Evolutionary conservation across 2,329 filamentous ascomycete genomes (phyloP), one percentile per base, ranked within the genome.

Genomic region (Penicillium sp.): DNA sequence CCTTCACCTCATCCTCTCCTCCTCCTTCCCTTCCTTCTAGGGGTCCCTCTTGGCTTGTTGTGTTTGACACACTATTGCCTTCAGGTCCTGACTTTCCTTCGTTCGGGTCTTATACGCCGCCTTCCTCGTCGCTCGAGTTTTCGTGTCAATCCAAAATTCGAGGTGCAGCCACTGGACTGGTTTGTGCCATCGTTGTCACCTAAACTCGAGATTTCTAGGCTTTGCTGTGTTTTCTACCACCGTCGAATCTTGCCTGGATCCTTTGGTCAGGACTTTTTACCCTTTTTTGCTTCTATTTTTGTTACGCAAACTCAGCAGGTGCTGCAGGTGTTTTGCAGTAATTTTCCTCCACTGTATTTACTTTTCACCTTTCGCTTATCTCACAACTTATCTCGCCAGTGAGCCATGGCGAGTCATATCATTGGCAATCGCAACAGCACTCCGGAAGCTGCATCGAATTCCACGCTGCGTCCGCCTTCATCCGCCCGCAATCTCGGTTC

Each of bases 361-460:
- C 61, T 63, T 57, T 61, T 57, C 54, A 44, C 55, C 49, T 47
- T 50, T 56, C 46, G 42, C 42, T 44, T 40, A 42, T 37, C 44
- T 43, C 40, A 18, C 37, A 41, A 46, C 42, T 44, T 40, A 42
- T 36, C 44, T 43, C 40, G 22, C 37, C 42, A 37, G 52, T 56
- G 51, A 52, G 50, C 48, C 51, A 74, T 86, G 70, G 82, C 83
- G 61, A 84, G 77, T 64, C 80, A 82, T 66, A 74, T 81, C 56
- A 80, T 84, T 68, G 82, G 82, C 59, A 97, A 97, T 74, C 86
- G 93, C 63, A 97, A 97, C 74, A 97, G 90, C 78, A 97, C 91
- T 37, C 93, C 93, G 45, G 93, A 97, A 75, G 88, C 86, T 44
- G 47, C 48, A 34, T 86, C 84, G 60, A 89, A 84, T 63, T 82